Base-by-base conservation (phyloP, 2,329 filamentous ascomycete genomes). In the Paraphaeosphaeria sporulosa region DNA sequence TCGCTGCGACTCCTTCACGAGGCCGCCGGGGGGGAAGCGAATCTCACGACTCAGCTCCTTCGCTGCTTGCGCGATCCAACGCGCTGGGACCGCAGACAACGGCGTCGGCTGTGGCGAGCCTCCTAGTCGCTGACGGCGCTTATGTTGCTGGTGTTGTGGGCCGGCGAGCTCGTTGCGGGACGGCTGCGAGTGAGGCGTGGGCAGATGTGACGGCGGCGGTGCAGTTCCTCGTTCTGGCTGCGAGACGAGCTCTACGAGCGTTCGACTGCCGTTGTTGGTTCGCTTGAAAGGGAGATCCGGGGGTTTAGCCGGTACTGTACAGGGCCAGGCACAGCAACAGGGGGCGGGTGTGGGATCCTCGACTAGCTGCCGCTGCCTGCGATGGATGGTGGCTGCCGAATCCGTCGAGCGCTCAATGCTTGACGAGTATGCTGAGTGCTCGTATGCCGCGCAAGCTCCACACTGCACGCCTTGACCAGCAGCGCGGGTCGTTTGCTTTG, bases 281-380 rank as follows among this genome's bases (percentile, higher is more conserved):
- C 73, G 75, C 71, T 75, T 76, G 65, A 72, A 68, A 68, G 65
- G 67, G 68, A 65, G 69, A 72, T 74, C 70, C 72, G 72, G 64
- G 68, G 71, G 66, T 76, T 75, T 76, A 76, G 71, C 73, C 71
- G 73, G 73, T 68, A 71, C 69, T 21, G 42, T 23, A 44, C 42
- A 44, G 42, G 42, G 7, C 10, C 36, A 40, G 36, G 42, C 42
- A 23, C 42, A 44, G 42, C 71, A 65, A 71, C 69, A 71, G 68
- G 73, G 71, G 67, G 65, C 60, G 61, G 52, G 36, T 34, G 51
- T 51, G n/a, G 51, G 69, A 71, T 73, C 71, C 71, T 75, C 69
- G 66, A 76, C 68, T 75, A 76, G 72, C 70, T 76, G 70, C 74
- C 69, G 72, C 72, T 72, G 70, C 68, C 65, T 66, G 68, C 63